Evolutionary conservation across 805 yeast genomes (phyloP).

Genomic region (Monosporozyma aquatica): DNA sequence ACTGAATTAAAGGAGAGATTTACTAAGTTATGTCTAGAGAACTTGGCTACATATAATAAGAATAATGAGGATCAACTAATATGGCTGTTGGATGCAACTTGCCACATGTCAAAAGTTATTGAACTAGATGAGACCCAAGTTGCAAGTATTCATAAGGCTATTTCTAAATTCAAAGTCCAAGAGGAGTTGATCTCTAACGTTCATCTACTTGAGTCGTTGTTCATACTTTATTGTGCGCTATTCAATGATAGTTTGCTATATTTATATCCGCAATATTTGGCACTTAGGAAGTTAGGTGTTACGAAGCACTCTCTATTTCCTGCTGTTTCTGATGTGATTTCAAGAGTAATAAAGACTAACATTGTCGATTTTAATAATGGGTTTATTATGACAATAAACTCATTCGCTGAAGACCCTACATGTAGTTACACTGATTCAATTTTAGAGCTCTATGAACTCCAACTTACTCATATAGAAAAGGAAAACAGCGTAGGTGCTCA

Average conservation of each 20-base stretch:
- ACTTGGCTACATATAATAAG: background rate
- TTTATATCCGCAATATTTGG: slow-evolving; percentile 31
- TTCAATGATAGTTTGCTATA: slow-evolving; percentile 18
- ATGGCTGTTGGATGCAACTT: slow-evolving; percentile 31
- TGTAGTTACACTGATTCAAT: slow-evolving; percentile 8
- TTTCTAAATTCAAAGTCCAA: background rate
- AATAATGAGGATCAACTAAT: slow-evolving; percentile 5
- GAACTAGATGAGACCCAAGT: background rate
- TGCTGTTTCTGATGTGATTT: slow-evolving; percentile 18
- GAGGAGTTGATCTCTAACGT: slow-evolving; percentile 5
- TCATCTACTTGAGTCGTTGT: slow-evolving; percentile 21
- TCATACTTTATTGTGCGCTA: slow-evolving; percentile 20
- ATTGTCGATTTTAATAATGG: slow-evolving; percentile 14
- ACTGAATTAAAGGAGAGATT: background rate
- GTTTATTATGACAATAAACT: slow-evolving; percentile 10
- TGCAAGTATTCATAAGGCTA: background rate
- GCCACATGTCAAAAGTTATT: slow-evolving; percentile 9
- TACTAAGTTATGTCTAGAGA: slow-evolving; percentile 1
- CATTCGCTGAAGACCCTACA: slow-evolving; percentile 7
- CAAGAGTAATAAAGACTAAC: background rate
- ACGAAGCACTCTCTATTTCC: slow-evolving; percentile 8
- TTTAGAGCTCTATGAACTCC: slow-evolving; percentile 17
- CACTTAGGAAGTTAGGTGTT: slow-evolving; percentile 23
- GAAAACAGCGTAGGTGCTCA: slow-evolving; percentile 15
- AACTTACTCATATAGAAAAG: slow-evolving; percentile 14